Base-by-base conservation (phyloP, 768 basidiomycete genomes). In the Tremella yokohamensis region DNA sequence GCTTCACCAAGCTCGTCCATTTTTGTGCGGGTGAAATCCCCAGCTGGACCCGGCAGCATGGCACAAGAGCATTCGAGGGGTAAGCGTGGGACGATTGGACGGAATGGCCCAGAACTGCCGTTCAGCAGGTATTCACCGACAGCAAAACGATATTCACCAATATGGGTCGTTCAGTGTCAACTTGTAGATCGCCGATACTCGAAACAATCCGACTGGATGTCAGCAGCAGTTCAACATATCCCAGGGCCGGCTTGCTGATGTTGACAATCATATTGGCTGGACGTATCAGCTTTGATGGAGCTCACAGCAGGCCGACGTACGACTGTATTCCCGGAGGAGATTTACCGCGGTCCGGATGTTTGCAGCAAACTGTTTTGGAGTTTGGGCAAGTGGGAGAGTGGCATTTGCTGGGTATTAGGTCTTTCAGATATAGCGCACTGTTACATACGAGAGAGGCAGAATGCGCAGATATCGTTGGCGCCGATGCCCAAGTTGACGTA, bases 391-490 rank as follows among this genome's bases (percentile, higher is more conserved):
- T 1, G 63, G 54, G 8, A n/a, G 25, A 12, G 67, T 64, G 0
- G 50, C 24, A 49, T 72, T 65, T 9, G 69, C 68, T 70, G 39
- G 16, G 6, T 3, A 54, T 54, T 8, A 49, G 40, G 15, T 24
- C 45, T 34, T 29, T 45, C 19, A 49, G 51, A 40, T 19, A 25
- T 38, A 20, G 40, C 2, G 25, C 25, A 48, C 4, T 20, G 26
- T 19, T 7, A 40, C 64, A 58, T 57, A 60, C 72, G 70, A 34
- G 69, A 57, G 25, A 75, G 49, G 54, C 73, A 75, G 57, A 64
- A 75, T 18, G 69, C 69, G 45, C 73, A 75, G 69, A 72, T 58
- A 52, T 75, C 73, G 52, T 75, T 75, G 1, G 68, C 73, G 0
- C 73, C 73, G 11, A 75, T 72, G n/a, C 67, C 69, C 11, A 75